Conservation (phyloP, 352 stramenopile species). For the Plasmopara viticola region DNA sequence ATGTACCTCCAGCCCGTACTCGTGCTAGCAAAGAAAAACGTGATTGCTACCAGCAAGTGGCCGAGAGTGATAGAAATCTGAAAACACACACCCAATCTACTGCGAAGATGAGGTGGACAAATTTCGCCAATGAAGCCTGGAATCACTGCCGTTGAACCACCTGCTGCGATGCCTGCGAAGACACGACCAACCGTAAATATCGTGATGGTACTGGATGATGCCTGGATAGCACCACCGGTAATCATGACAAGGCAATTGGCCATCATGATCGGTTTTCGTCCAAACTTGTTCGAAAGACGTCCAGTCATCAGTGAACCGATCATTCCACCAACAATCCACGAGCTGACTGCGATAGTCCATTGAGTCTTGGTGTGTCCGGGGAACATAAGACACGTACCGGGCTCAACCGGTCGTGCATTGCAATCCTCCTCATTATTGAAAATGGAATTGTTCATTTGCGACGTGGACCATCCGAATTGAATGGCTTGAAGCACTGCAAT, state of each 20-base stretch:
- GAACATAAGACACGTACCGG: not conserved
- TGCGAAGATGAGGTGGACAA: conserved; percentile 13
- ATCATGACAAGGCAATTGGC: conserved; percentile 29
- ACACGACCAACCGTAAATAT: conserved; percentile 35
- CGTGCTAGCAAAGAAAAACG: conserved; percentile 37
- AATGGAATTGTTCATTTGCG: conserved; percentile 39
- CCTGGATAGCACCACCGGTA: conserved; percentile 26
- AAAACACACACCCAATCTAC: conserved; percentile 24
- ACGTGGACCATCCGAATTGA: conserved; percentile 37
- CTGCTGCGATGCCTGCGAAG: conserved; percentile 37
- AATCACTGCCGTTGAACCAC: conserved; percentile 27
- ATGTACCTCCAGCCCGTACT: conserved; percentile 38
- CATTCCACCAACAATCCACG: too few relatives aligned
- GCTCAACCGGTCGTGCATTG: conserved; percentile 28
- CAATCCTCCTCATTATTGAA: conserved; percentile 40
- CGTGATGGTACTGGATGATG: conserved; percentile 12
- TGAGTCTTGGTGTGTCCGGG: too few relatives aligned
- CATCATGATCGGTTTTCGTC: too few relatives aligned
- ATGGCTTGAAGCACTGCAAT: conserved; percentile 43
- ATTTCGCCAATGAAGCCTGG: conserved; percentile 30
- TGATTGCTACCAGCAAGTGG: conserved; percentile 31
- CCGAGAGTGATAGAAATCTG: conserved; percentile 45
- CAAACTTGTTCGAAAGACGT: too few relatives aligned
- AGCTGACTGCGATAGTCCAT: too few relatives aligned
- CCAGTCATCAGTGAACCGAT: too few relatives aligned